Base-by-base conservation (phyloP, 352 stramenopile genomes). In the Globisporangium paddicum region DNA sequence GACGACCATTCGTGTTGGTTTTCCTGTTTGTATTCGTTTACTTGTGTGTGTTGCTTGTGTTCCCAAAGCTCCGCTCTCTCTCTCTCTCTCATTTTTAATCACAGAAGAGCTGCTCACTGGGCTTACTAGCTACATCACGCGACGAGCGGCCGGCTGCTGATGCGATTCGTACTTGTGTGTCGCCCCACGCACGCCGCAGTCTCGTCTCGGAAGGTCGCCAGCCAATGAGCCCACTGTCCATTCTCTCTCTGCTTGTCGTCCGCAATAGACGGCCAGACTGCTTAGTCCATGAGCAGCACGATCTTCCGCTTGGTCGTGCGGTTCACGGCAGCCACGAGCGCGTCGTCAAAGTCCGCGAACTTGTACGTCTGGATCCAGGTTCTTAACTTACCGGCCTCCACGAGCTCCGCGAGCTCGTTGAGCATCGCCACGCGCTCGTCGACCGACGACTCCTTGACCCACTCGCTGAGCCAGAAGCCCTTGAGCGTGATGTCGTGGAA, bases 401-500 rank as follows among this genome's bases (percentile, higher is more conserved):
- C 62, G 37, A 93, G 73, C 14, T 55, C 59, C 23, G 82, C 80
- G 41, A 93, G 72, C 72, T 93, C 80, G 23, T 55, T 66, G 28
- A 93, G 73, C 80, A 93, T 90, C 48, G 69, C 69, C 35, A 66
- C 51, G 55, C 82, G 82, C 68, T 93, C 67, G 58, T 87, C 77
- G 11, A 79, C 68, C 16, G 60, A 75, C 60, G 80, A 66, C 50
- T 87, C 58, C 72, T 90, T 82, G 62, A 84, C 73, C 82, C 82
- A 93, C 69, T 93, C 73, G 67, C 83, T 90, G 49, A 94, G 75
- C 76, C 88, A 96, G 58, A 93, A 94, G 55, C 75, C 89, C 63
- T 86, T 87, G 58, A 96, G 80, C 68, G 81, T 87, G 50, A 97
- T 95, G 72, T 91, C 81, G 69, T 93, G 70, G 75, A 93, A 93